Conservation (phyloP, 2,329 filamentous ascomycete genomes). For the Magnaporthiopsis poae region DNA sequence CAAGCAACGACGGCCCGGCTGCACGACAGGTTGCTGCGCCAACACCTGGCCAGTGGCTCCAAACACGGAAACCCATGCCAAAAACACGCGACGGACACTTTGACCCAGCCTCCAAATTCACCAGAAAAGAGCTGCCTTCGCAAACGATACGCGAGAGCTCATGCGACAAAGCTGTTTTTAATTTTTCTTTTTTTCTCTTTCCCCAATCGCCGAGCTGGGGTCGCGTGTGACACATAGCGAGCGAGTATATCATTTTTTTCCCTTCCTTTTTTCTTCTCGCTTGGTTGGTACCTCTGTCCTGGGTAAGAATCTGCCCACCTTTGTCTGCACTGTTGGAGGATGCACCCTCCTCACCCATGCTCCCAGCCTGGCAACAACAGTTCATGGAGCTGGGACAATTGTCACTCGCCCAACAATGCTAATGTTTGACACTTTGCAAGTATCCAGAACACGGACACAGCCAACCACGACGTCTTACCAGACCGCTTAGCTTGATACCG, state of each 20-base stretch:
- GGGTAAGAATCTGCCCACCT: background rate
- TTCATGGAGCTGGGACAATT: background rate
- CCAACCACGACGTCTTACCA: background rate
- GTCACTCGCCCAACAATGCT: background rate
- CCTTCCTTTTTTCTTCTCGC: background rate
- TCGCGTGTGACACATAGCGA: background rate
- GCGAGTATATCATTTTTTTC: background rate
- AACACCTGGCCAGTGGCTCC: constrained; percentile 1
- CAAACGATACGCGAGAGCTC: background rate
- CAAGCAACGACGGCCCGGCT: background rate
- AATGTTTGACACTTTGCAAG: background rate
- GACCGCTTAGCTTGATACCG: background rate
- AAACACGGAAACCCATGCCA: constrained; percentile 1
- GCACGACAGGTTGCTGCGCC: constrained; percentile 3
- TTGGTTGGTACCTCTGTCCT: background rate
- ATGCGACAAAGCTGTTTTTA: background rate
- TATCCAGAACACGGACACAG: background rate
- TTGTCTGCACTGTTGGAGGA: background rate
- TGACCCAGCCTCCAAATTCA: background rate
- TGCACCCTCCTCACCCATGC: background rate
- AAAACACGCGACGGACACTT: background rate
- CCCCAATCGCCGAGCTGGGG: too few relatives aligned
- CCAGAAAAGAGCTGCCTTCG: background rate
- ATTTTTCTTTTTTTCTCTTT: background rate
- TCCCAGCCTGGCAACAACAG: background rate